Evolutionary conservation across 805 yeast genomes (phyloP), one percentile per base, ranked within the genome.

Genomic region (Myxozyma mucilagina): DNA sequence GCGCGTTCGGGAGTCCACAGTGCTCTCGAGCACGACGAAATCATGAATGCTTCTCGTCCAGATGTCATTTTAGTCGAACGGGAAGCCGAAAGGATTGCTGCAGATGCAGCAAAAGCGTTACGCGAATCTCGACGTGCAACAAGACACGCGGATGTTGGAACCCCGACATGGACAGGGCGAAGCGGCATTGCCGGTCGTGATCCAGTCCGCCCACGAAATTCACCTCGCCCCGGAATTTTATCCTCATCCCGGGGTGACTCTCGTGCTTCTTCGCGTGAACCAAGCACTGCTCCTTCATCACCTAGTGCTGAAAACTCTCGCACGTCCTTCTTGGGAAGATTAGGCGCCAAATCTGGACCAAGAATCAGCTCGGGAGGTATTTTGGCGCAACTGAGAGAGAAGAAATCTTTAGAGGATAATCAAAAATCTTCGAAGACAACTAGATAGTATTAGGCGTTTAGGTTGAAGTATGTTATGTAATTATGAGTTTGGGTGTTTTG

Each of bases 121-220:
- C 74, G 63, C 76, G 81, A 82, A 61, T 89, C 97, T 0, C 74
- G 91, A 44, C 78, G 75, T 50, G 71, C 75, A 24, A 79, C 91
- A 0, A 71, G 79, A 36, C 69, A 68, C 44, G 74, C 81, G 1
- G 72, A 72, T 31, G 78, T 92, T 35, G 96, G 96, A 4, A 85
- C 87, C 0, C 98, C 97, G 0, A 93, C 99, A 0, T 94, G 97
- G 96, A 93, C 99, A 0, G 99, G 99, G 0, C 83, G 83, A 67
- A 90, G 87, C 78, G 99, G 99, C 0, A 73, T 76, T 18, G 67
- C 69, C 6, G 66, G 66, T 3, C 60, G 61, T n/a, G 36, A 35
- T 34, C 24, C 52, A 2, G 4, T 34, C 4, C 39, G 41, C 13
- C 24, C 18, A 14, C 50, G 50, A 18, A n/a, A 11, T 31, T 1